phyloP scores from a whole-genome alignment of 2,329 filamentous ascomycete genomes.

The Ascochyta fabae region DNA sequence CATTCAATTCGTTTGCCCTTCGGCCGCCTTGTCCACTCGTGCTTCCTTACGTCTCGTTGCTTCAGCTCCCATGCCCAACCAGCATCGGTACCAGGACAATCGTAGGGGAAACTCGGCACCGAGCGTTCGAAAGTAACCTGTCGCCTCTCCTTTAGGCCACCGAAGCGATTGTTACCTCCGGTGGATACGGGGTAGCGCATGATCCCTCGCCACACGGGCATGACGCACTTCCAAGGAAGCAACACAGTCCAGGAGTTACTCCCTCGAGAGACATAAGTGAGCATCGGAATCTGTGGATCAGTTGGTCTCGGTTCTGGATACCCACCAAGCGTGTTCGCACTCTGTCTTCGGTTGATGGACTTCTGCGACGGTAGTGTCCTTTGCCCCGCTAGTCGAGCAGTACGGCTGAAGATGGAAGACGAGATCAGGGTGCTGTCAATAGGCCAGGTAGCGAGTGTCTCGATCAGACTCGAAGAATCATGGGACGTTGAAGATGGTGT shows the following conservation, averaged over 20 bases:
- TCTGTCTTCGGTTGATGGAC: slow-evolving; percentile 78
- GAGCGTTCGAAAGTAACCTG: slow-evolving; percentile 84
- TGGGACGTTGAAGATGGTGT: slow-evolving; percentile 52
- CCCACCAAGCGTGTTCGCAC: slow-evolving; percentile 66
- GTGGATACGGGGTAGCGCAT: slow-evolving; percentile 82
- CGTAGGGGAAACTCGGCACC: slow-evolving; percentile 83
- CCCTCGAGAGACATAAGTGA: slow-evolving; percentile 69
- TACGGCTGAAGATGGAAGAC: slow-evolving; percentile 71
- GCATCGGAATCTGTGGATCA: slow-evolving; percentile 80
- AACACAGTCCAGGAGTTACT: slow-evolving; percentile 77
- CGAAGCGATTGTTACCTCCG: slow-evolving; percentile 81
- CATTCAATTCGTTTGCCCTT: slow-evolving; percentile 82
- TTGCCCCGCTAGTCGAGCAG: slow-evolving; percentile 68
- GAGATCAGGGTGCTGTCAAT: slow-evolving; percentile 60
- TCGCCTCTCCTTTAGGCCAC: slow-evolving; percentile 77
- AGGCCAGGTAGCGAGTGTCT: slow-evolving; percentile 72
- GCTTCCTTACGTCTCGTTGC: slow-evolving; percentile 65
- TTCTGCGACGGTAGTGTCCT: slow-evolving; percentile 76
- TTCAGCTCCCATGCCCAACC: slow-evolving; percentile 79
- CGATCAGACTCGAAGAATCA: slow-evolving; percentile 50
- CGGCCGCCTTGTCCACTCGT: slow-evolving; percentile 76
- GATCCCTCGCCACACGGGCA: slow-evolving; percentile 83
- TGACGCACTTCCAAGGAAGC: slow-evolving; percentile 88
- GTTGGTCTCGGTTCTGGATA: slow-evolving; percentile 62
- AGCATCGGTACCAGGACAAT: slow-evolving; percentile 79